Evolutionary conservation across 1,139 yeast species (phyloP).

Genomic region (Saccharomycopsis hybrid): DNA sequence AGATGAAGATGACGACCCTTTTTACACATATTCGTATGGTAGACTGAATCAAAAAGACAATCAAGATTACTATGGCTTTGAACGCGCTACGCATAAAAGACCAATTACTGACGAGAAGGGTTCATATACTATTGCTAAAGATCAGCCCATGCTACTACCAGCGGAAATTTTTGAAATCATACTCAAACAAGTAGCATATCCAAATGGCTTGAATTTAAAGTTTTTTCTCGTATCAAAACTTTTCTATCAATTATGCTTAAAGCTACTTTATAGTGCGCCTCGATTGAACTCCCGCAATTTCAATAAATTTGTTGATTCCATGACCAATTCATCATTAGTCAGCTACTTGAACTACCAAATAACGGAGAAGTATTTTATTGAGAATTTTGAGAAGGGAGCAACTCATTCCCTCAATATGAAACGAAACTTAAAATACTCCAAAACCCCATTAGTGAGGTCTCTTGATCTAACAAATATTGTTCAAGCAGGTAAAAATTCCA

Average conservation of each 20-base stretch:
- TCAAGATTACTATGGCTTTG: too few species aligned
- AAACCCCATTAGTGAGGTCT: slow-evolving; percentile 35
- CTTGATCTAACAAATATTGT: slow-evolving; percentile 73
- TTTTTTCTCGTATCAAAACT: slow-evolving; percentile 54
- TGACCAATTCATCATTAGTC: slow-evolving; percentile 33
- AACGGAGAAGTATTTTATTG: slow-evolving; percentile 5
- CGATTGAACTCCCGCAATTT: slow-evolving; percentile 61
- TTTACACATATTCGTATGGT: slow-evolving; percentile 19
- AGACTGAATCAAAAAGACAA: slow-evolving; percentile 2
- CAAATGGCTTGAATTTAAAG: slow-evolving; percentile 39
- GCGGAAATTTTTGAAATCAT: slow-evolving; percentile 52
- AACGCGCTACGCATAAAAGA: not conserved
- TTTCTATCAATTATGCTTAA: slow-evolving; percentile 54
- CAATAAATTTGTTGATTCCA: slow-evolving; percentile 62
- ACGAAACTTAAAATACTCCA: slow-evolving; percentile 22
- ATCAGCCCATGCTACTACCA: slow-evolving; percentile 13
- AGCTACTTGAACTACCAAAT: slow-evolving; percentile 12
- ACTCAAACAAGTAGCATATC: slow-evolving; percentile 32
- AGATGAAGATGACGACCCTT: slow-evolving; percentile 15
- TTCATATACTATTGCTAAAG: too few species aligned
- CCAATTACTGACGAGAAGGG: too few species aligned
- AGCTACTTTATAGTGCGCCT: slow-evolving; percentile 61
- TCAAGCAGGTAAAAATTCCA: slow-evolving; percentile 92
- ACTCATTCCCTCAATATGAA: too few species aligned
- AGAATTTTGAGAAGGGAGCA: slow-evolving; percentile 24